These are phyloP conservation scores for Lentinula novae-zelandiae DNA, from an alignment of 1,284 basidiomycete genomes.

Conservation along the genomic window DNA sequence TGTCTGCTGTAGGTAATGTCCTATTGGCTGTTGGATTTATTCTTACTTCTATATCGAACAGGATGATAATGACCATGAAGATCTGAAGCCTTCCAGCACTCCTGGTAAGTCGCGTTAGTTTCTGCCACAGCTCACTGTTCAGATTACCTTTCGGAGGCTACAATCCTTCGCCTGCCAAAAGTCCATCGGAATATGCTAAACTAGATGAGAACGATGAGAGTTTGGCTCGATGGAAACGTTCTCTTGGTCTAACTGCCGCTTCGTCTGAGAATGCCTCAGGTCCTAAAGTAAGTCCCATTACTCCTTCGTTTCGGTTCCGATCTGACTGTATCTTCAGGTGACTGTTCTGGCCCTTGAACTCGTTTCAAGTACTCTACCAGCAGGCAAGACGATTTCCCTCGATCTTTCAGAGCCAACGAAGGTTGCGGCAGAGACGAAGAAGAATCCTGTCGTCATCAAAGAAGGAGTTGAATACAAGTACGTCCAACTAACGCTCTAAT, in stretches of 20 bases:
- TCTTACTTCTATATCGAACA: constrained; percentile 22
- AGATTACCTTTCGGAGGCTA: constrained; percentile 49
- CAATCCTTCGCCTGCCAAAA: constrained; percentile 64
- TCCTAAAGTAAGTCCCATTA: constrained; percentile 55
- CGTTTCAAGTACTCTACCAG: constrained; percentile 60
- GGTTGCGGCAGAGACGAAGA: constrained; percentile 50
- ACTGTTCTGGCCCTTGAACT: constrained; percentile 70
- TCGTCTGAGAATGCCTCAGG: constrained; percentile 37
- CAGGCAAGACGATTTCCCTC: constrained; percentile 57
- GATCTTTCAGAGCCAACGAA: constrained; percentile 45
- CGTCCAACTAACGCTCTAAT: constrained; percentile 16
- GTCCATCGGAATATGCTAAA: constrained; percentile 66
- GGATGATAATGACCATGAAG: constrained; percentile 57
- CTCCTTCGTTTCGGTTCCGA: not conserved
- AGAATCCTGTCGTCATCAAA: constrained; percentile 74
- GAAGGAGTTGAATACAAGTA: constrained; percentile 85
- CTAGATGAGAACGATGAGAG: constrained; percentile 87
- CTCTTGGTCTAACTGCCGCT: constrained; percentile 74
- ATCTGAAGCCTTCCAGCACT: constrained; percentile 59
- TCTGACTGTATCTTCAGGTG: constrained; percentile 41
- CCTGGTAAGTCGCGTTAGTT: constrained; percentile 44
- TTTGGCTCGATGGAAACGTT: constrained; percentile 86
- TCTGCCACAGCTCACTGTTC: constrained; percentile 18
- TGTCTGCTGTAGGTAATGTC: constrained; percentile 36
- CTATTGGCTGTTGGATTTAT: not conserved